Evolutionary conservation across 2,329 filamentous ascomycete genomes (phyloP).

Genomic region (Epichloe hybrida): DNA sequence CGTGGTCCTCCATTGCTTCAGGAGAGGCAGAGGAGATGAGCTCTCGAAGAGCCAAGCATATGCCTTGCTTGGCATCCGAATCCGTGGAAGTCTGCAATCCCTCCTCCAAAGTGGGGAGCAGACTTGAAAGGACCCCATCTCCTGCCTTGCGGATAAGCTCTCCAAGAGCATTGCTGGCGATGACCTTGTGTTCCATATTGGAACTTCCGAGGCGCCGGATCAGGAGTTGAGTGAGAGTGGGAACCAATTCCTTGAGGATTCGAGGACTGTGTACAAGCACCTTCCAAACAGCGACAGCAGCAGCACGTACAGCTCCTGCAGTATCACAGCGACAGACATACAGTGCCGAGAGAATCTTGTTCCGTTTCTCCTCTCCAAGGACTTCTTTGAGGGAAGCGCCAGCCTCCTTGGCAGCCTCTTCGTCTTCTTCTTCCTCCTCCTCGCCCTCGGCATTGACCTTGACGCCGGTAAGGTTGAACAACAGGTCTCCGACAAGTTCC

Average conservation of each 20-base stretch:
- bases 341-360: conserved; percentile 91
- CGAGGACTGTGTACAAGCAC: conserved; percentile 82
- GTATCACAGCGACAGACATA: conserved; percentile 98
- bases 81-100: conserved; percentile 80
- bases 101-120: conserved; percentile 85
- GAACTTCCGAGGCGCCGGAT: conserved; percentile 88
- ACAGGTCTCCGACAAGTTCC: conserved; percentile 86
- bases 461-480: conserved; percentile 96
- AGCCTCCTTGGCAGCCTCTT: conserved; percentile 66
- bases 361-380: conserved; percentile 88
- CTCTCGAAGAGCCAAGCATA: conserved; percentile 90
- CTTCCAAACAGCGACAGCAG: conserved; percentile 92
- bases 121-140: conserved; percentile 75
- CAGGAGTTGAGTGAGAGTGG: conserved; percentile 86
- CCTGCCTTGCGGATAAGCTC: conserved; percentile 96
- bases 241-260: conserved; percentile 88
- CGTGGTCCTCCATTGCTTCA: conserved; percentile 84
- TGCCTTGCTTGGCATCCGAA: conserved; percentile 88
- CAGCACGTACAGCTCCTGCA: conserved; percentile 75
- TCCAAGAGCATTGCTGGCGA: conserved; percentile 91
- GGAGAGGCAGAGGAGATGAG: conserved; percentile 79
- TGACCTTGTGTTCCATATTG: conserved; percentile 97
- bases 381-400: conserved; percentile 87
- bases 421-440: conserved; percentile 51
- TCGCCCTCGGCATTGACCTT: conserved; percentile 68